These are phyloP conservation scores for Juncus inflexus DNA, from an alignment of 176 grass and related monocot genomes.

Conservation along the genomic window DNA sequence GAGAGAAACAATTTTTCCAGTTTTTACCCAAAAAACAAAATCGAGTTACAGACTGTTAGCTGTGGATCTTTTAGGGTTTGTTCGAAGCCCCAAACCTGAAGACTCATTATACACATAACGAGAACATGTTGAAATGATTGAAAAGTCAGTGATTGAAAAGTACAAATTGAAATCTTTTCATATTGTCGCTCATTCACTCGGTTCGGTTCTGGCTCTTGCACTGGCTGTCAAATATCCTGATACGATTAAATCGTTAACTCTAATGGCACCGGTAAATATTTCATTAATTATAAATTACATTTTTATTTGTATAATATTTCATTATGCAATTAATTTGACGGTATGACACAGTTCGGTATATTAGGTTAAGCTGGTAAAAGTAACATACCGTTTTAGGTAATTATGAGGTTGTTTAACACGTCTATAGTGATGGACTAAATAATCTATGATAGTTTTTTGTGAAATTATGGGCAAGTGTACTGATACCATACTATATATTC, in stretches of 20 bases:
- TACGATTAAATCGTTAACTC: slow-evolving; percentile 70
- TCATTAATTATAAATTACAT: background rate
- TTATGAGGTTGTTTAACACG: background rate
- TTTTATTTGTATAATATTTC: too few relatives aligned
- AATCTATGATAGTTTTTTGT: too few relatives aligned
- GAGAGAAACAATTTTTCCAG: slow-evolving; percentile 93
- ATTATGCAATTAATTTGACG: too few relatives aligned
- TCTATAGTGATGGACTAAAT: background rate
- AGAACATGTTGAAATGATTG: slow-evolving; percentile 91
- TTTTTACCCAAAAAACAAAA: slow-evolving; percentile 40
- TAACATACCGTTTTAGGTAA: background rate
- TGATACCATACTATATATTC: too few relatives aligned
- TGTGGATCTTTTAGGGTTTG: slow-evolving; percentile 87
- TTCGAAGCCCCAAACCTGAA: slow-evolving; percentile 78
- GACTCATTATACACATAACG: slow-evolving; percentile 91
- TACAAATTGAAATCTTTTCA: slow-evolving; percentile 57
- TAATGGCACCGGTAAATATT: slow-evolving; percentile 60
- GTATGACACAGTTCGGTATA: too few relatives aligned
- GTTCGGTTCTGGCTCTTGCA: slow-evolving; percentile 71
- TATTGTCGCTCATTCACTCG: slow-evolving; percentile 82
- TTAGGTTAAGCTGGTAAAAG: too few relatives aligned
- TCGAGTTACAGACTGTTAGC: slow-evolving; percentile 60
- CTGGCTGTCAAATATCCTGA: slow-evolving; percentile 72
- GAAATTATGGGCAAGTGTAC: too few relatives aligned
- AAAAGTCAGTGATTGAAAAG: slow-evolving; percentile 65